Conservation (phyloP, 2,329 filamentous ascomycete species). For the Rutstroemia sp. region DNA sequence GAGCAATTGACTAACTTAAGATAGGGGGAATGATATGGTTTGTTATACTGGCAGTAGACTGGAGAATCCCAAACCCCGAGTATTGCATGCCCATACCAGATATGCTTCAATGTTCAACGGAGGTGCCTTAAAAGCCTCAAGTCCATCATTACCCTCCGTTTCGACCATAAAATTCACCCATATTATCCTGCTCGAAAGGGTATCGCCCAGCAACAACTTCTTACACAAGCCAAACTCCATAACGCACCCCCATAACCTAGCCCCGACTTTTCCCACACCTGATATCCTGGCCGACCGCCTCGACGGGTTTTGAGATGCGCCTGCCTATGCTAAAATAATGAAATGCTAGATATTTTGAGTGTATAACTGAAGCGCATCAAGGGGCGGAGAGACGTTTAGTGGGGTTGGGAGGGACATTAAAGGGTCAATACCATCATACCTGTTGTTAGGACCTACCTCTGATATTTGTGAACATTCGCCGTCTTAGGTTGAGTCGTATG, state of each 20-base stretch:
- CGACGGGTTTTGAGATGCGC: conserved; percentile 13
- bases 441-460: conserved; percentile 23
- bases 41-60: no score
- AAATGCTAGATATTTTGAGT: conserved; percentile 14
- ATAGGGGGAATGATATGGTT: no score
- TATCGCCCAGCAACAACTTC: conserved; percentile 4
- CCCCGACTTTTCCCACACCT: background rate
- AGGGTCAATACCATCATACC: conserved; percentile 18
- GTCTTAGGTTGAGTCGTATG: background rate
- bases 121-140: background rate
- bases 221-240: conserved; percentile 4
- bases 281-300: background rate
- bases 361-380: conserved; percentile 16
- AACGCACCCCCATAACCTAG: background rate
- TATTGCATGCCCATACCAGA: no score
- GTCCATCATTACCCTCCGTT: background rate
- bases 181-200: background rate
- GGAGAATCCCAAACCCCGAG: no score
- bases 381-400: conserved; percentile 9
- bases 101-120: no score
- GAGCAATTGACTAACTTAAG: no score
- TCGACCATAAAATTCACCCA: background rate
- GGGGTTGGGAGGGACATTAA: conserved; percentile 5
- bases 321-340: conserved; percentile 16
- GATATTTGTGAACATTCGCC: background rate